phyloP scores from a whole-genome alignment of 2,329 filamentous ascomycete species.

The Exserohilum rostratum region DNA sequence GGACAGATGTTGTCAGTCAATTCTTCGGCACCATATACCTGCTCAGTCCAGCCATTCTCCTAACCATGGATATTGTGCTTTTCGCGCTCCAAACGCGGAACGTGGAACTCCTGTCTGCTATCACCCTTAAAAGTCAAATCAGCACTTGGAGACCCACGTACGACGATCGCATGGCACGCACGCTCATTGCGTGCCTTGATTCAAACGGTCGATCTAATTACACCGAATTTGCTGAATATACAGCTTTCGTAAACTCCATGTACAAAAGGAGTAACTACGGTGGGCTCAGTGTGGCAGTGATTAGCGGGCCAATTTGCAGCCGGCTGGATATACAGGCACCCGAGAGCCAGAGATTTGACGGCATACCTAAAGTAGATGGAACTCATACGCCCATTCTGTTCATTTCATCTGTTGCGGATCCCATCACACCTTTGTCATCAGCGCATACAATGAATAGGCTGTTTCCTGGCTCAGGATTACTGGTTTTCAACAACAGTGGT shows the following conservation, averaged over 20 bases:
- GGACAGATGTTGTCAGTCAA: not conserved
- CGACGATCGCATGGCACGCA: not conserved
- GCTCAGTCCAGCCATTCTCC: not conserved
- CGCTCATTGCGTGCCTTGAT: not conserved
- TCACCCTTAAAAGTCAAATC: slow-evolving; percentile 7
- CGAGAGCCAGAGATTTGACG: slow-evolving; percentile 26
- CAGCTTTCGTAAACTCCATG: slow-evolving; percentile 2
- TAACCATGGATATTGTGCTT: not conserved
- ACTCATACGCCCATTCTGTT: slow-evolving; percentile 20
- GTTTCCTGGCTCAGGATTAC: slow-evolving; percentile 49
- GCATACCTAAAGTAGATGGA: slow-evolving; percentile 7
- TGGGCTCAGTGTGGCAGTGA: slow-evolving; percentile 9
- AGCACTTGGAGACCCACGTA: not conserved
- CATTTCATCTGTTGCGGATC: slow-evolving; percentile 50
- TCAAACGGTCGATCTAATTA: not conserved
- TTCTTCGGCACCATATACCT: not conserved
- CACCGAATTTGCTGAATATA: not conserved
- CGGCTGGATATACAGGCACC: slow-evolving; percentile 19
- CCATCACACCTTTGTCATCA: slow-evolving; percentile 58
- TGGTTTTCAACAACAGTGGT: slow-evolving; percentile 47
- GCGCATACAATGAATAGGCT: slow-evolving; percentile 45
- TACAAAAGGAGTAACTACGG: slow-evolving; percentile 6
- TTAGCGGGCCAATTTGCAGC: slow-evolving; percentile 22
- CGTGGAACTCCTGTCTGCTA: not conserved
- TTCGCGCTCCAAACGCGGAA: slow-evolving; percentile 12